Conservation (phyloP, 2,329 filamentous ascomycete species). For the Calycina marina region DNA sequence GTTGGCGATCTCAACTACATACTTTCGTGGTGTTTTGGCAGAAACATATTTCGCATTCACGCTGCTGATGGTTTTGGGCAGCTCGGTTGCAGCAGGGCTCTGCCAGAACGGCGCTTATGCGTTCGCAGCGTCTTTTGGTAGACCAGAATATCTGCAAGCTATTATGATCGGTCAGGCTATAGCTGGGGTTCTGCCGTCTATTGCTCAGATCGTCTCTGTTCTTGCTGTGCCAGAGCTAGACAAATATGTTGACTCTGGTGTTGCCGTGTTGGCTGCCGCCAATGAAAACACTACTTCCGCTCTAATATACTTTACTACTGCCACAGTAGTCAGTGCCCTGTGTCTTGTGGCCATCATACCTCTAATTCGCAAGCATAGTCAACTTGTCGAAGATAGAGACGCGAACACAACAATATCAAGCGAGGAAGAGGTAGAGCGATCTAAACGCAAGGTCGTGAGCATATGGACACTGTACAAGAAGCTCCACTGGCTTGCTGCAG, state of each 20-base stretch:
- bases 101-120: conserved; percentile 93
- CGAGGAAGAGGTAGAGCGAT: conserved; percentile 37
- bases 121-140: conserved; percentile 73
- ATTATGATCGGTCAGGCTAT: conserved; percentile 93
- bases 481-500: conserved; percentile 61
- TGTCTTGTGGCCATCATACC: conserved; percentile 63
- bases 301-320: conserved; percentile 83
- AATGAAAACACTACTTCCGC: conserved; percentile 51
- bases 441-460: conserved; percentile 34
- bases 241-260: conserved; percentile 14
- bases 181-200: conserved; percentile 75
- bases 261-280: conserved; percentile 18
- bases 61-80: conserved; percentile 65
- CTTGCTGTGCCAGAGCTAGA: conserved; percentile 43
- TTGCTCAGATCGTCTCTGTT: conserved; percentile 77
- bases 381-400: conserved; percentile 34
- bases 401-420: conserved; percentile 36
- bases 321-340: conserved; percentile 56
- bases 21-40: conserved; percentile 48
- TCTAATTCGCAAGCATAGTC: conserved; percentile 47
- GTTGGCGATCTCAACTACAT: conserved; percentile 64
- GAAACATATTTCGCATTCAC: conserved; percentile 65
- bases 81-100: conserved; percentile 67
- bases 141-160: conserved; percentile 82
- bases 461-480: conserved; percentile 59